phyloP scores from a whole-genome alignment of 1,284 basidiomycete genomes.

The Cutaneotrichosporon dermatis region DNA sequence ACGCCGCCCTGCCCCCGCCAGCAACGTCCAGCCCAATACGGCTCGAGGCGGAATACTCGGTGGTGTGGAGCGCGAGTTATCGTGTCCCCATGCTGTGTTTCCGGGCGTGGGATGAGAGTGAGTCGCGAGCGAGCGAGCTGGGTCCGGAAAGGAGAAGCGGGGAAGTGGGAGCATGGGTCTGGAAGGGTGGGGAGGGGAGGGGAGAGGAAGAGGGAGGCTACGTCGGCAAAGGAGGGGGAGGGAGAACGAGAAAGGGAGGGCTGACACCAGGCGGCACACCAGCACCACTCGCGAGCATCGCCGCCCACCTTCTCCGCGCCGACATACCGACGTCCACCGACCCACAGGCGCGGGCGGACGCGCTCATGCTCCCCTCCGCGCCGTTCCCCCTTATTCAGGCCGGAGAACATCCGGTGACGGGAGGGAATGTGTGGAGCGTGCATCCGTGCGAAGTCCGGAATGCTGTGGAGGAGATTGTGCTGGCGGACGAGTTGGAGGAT shows the following conservation, averaged over 20 bases:
- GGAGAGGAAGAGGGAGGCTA: no score
- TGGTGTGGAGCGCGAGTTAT: constrained; percentile 32
- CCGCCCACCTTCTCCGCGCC: constrained; percentile 6
- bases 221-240: no score
- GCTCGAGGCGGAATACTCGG: constrained; percentile 23
- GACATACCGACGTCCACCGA: neutral
- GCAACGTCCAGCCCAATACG: no score
- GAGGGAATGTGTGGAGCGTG: constrained; percentile 28
- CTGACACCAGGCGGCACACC: constrained; percentile 26
- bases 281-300: constrained; percentile 14
- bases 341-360: constrained; percentile 8
- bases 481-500: constrained; percentile 3
- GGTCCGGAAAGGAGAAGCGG: no score
- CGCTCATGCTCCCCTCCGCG: constrained; percentile 19
- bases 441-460: constrained; percentile 31
- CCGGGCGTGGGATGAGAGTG: constrained; percentile 32
- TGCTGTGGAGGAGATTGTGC: constrained; percentile 28
- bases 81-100: constrained; percentile 33
- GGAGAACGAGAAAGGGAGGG: no score
- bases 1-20: neutral
- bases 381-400: constrained; percentile 35
- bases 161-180: neutral
- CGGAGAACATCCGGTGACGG: constrained; percentile 31
- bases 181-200: neutral
- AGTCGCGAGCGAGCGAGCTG: constrained; percentile 9